Conservation (phyloP, 148 eudicot species). For the Vaccinium darrowii region DNA sequence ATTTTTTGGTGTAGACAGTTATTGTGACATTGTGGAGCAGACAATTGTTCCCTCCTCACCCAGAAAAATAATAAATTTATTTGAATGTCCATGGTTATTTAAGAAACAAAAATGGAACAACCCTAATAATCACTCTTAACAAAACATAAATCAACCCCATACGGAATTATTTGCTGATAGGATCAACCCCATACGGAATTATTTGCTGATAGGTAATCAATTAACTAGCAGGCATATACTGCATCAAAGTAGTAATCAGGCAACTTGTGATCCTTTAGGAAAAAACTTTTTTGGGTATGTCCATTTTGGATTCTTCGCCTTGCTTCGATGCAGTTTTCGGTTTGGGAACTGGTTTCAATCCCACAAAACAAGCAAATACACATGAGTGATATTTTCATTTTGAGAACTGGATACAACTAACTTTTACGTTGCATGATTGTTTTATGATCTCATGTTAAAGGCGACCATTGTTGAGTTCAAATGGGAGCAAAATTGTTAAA, state of each 20-base stretch:
- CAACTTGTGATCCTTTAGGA: slow-evolving; percentile 78
- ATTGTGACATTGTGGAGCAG: slow-evolving; percentile 49
- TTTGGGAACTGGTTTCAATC: too few relatives aligned
- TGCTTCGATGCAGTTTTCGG: slow-evolving; percentile 42
- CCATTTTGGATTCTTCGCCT: slow-evolving; percentile 77
- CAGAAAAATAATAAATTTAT: slow-evolving; percentile 79
- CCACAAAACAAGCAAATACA: too few relatives aligned
- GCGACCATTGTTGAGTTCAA: too few relatives aligned
- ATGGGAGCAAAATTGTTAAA: too few relatives aligned
- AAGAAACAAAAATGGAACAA: slow-evolving; percentile 7
- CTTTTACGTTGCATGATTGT: too few relatives aligned
- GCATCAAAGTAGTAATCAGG: slow-evolving; percentile 92
- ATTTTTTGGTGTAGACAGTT: slow-evolving; percentile 40
- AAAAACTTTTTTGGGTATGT: slow-evolving; percentile 83
- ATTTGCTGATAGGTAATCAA: neutral
- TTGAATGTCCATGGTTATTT: slow-evolving; percentile 28
- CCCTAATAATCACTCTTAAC: neutral
- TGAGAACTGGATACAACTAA: too few relatives aligned
- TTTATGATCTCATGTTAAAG: too few relatives aligned
- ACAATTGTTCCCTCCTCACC: slow-evolving; percentile 88
- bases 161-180: too few relatives aligned
- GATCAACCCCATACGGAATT: neutral
- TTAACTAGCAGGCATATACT: slow-evolving; percentile 32
- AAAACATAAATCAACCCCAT: too few relatives aligned
- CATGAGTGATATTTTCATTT: too few relatives aligned